phyloP scores from a whole-genome alignment of 768 basidiomycete species.

The Ramaria sp. region DNA sequence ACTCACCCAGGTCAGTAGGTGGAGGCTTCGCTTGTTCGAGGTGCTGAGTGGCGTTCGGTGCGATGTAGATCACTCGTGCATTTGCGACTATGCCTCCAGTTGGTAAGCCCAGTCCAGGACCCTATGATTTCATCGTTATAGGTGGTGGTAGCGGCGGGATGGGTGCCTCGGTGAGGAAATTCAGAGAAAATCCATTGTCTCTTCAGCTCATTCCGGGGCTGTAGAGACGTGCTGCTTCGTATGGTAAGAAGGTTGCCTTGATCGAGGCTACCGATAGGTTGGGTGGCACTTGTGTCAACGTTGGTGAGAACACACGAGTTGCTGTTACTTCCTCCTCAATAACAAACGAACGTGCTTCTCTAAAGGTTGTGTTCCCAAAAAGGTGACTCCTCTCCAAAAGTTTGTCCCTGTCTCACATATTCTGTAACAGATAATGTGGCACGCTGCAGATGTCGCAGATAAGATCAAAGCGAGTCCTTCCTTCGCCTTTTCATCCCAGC shows the following conservation, averaged over 20 bases:
- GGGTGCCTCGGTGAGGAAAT: constrained; percentile 60
- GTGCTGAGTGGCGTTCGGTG: neutral
- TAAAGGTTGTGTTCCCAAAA: constrained; percentile 93
- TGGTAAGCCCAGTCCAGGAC: constrained; percentile 44
- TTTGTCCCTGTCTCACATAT: neutral
- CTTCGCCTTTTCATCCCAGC: constrained; percentile 52
- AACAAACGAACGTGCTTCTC: neutral
- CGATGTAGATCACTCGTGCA: constrained; percentile 33
- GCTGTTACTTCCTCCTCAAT: neutral
- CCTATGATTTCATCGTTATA: constrained; percentile 80
- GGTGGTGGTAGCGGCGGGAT: constrained; percentile 94
- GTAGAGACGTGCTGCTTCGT: constrained; percentile 81
- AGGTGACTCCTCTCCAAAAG: constrained; percentile 35
- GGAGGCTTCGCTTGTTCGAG: neutral
- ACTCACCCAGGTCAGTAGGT: neutral
- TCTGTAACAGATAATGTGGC: constrained; percentile 84
- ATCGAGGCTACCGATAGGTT: constrained; percentile 66
- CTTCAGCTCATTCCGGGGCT: neutral
- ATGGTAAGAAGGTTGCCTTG: constrained; percentile 89
- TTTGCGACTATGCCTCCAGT: constrained; percentile 60
- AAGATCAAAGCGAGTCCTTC: constrained; percentile 63
- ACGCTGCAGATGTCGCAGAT: constrained; percentile 83
- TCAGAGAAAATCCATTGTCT: neutral
- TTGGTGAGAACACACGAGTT: constrained; percentile 50
- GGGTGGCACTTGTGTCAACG: constrained; percentile 97